Evolutionary conservation across 768 basidiomycete species (phyloP), one percentile per base, ranked within the genome.

Genomic region (Suillus ampliporus): DNA sequence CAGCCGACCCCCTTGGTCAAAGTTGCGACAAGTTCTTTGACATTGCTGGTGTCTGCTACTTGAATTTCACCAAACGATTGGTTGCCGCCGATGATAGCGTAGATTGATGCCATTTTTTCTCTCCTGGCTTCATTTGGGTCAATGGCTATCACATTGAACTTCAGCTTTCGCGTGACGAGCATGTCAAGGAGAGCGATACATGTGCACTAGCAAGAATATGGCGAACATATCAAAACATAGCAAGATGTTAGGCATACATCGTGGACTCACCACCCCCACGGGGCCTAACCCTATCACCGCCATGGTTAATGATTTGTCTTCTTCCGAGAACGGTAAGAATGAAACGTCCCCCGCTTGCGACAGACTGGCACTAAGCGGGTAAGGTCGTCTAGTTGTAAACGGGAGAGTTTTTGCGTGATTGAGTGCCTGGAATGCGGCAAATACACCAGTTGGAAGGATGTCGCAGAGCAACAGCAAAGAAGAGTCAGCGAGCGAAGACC

Each of bases 401-500:
- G 90, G 85, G 21, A 81, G 76, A 5, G 87, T 77, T 75, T 92
- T 93, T 5, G 90, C 87, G 68, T 93, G 90, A 62, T 86, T 85
- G 62, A 92, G 68, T 3, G 86, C 86, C 71, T 92, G 91, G 61
- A 87, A 69, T 3, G 88, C 88, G 10, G 91, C 91, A 68, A 91
- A 93, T 17, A 89, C 84, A 5, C 90, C 91, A 0, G 92, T 93
- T 4, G 92, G 92, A 15, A 92, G 81, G 68, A 92, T 91, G 68
- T 93, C 92, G 11, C 89, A 88, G 9, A 93, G 78, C 60, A 93
- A 77, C 23, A 93, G 80, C 50, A 92, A 77, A 1, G 90, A 89
- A 43, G 83, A 84, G 66, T 92, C 89, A 4, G 85, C 70, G 5
- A 92, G 74, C n/a, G 77, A 80, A 8, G 77, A 77, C 81, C 81